Base-by-base conservation (phyloP, 768 basidiomycete genomes). In the Serendipita sp. region DNA sequence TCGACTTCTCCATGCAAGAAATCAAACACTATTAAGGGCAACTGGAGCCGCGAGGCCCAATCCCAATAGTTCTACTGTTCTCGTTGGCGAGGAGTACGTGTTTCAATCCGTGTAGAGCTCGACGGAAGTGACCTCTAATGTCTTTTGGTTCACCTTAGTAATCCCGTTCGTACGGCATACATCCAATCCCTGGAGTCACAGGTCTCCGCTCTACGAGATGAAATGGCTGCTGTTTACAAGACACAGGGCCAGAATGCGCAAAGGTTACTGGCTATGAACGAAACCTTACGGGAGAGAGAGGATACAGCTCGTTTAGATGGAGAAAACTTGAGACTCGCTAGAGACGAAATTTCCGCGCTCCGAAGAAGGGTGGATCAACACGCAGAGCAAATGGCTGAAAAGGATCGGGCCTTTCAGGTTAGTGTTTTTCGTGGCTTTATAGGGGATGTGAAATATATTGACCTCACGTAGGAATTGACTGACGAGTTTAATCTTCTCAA, bases 201-300 rank as follows among this genome's bases (percentile, higher is more conserved):
- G 72, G 89, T 98, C 73, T 91, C 92, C 1, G 86, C 89, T 10
- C 78, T 96, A 58, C 86, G 94, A 38, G 88, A 90, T 69, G 95
- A 98, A 73, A 80, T 97, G 60, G 91, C 94, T 2, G 90, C 88
- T 7, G 85, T 95, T 1, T 99, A 98, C 79, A 94, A 95, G 74
- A 90, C 92, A 0, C 94, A 98, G 68, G 89, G 91, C 3, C 92
- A 95, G 75, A 95, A 96, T 73, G 89, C 93, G 0, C 94, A 96
- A 73, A 83, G 92, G 45, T 81, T 95, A 5, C 79, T 99, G 13
- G 82, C 88, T 2, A 92, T 99, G 86, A 94, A 91, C 67, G 96
- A 99, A 74, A 92, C 91, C 1, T 79, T 98, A 5, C 85, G 92
- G 60, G 93, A 94, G 74, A 88, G 92, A 74, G 94, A 97, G 71